Evolutionary conservation across 208 protist genomes (phyloP), one percentile per base, ranked within the genome.

Genomic region (Cochliopodium minus): DNA sequence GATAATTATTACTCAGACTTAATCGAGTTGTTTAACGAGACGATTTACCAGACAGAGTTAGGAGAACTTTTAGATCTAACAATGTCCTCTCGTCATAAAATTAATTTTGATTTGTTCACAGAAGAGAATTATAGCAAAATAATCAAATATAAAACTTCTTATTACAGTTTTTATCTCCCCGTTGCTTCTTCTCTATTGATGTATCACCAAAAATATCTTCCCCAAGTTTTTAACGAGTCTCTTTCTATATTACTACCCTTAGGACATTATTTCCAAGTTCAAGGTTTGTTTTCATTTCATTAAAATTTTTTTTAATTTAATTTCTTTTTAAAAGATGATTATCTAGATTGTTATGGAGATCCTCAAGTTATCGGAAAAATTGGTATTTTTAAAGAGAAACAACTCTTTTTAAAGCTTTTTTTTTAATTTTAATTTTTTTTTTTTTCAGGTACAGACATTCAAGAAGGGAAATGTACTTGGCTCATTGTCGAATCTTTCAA

Each of bases 371-470:
- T 95, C 29, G 92, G 92, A 55, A 97, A 97, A 72, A 82, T 96
- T 51, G 90, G 92, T 10, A n/a, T n/a, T n/a, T n/a, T n/a, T n/a
- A n/a, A n/a, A n/a, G n/a, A n/a, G n/a, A n/a, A n/a, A n/a, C n/a
- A n/a, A n/a, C n/a, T n/a, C n/a, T n/a, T n/a, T n/a, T n/a, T n/a
- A n/a, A n/a, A n/a, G n/a, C n/a, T n/a, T n/a, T n/a, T n/a, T n/a
- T n/a, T n/a, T n/a, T n/a, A n/a, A n/a, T n/a, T n/a, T n/a, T n/a
- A n/a, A n/a, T n/a, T n/a, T n/a, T n/a, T n/a, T n/a, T n/a, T n/a
- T n/a, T n/a, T n/a, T n/a, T n/a, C n/a, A n/a, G n/a, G n/a, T n/a
- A 91, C 86, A 17, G 92, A 97, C 70, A 96, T 97, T 61, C 77
- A 96, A 64, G 92, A 97, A 56, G 83, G 85, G 49, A 97, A 97